Percentiles rank a stretch among this genome's conserved stretches.
Evolutionary conservation across 257 asterid species (phyloP).

Genomic region (Asclepias syriaca): DNA sequence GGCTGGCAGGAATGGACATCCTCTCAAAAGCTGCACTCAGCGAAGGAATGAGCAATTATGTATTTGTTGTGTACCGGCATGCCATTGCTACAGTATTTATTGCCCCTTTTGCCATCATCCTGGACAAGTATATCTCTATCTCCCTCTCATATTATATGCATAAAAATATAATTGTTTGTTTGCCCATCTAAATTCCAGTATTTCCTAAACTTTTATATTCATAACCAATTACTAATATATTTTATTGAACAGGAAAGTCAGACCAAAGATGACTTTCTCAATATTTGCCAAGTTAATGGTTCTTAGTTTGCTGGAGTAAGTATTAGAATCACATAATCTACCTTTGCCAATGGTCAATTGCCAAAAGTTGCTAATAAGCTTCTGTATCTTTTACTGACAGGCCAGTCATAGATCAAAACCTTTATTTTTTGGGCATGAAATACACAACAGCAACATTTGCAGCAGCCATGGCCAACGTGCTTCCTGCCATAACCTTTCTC

Average conservation of each 20-base stretch:
- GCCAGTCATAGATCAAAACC: slow-evolving; percentile 94
- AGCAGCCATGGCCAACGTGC: slow-evolving; percentile 93
- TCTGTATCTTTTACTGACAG: slow-evolving; percentile 28
- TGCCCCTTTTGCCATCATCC: slow-evolving; percentile 70
- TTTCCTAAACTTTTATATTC: not conserved
- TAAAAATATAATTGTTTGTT: not conserved
- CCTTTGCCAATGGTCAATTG: not conserved
- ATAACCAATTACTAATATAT: not conserved
- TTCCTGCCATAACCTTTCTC: slow-evolving; percentile 87
- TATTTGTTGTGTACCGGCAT: slow-evolving; percentile 83
- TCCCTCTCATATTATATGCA: not conserved
- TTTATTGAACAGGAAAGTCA: slow-evolving; percentile 53
- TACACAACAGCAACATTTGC: slow-evolving; percentile 96
- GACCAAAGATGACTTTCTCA: slow-evolving; percentile 79
- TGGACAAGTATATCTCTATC: slow-evolving; percentile 53
- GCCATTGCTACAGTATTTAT: slow-evolving; percentile 70
- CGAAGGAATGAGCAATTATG: slow-evolving; percentile 94
- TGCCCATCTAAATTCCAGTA: not conserved
- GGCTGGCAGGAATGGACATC: slow-evolving; percentile 90
- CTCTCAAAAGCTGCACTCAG: slow-evolving; percentile 76
- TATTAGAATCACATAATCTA: not conserved
- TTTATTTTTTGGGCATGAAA: slow-evolving; percentile 89
- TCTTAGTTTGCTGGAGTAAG: slow-evolving; percentile 78
- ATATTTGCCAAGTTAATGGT: slow-evolving; percentile 57
- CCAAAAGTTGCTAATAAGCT: slow-evolving; percentile 4